Base-by-base conservation (phyloP, 2,329 filamentous ascomycete species). In the Emydomyces testavorans region DNA sequence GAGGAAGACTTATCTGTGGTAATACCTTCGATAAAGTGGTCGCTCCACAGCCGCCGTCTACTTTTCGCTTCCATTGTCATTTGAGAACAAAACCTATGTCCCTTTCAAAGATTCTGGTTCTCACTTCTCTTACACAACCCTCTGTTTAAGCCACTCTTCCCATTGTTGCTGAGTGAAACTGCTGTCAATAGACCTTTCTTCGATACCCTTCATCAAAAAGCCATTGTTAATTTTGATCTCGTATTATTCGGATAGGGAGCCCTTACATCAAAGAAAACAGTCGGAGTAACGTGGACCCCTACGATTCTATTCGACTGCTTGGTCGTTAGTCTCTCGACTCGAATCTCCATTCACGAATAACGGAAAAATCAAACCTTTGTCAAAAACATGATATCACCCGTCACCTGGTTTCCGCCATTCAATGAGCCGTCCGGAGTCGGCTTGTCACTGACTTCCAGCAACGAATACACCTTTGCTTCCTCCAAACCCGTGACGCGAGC, bases 261-360 rank as follows among this genome's bases (percentile, higher is more conserved):
- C 6, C 54, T 56, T 47, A 54, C 88, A 65, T 96, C 80, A 64
- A 93, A 89, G 42, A 94, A 73, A 16, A 90, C 87, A 0, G 89
- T 95, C 1, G 90, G 90, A 35, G 86, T 90, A 34, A 95, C 86
- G 70, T 96, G 90, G 36, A 94, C 79, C 10, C 89, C 84, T 6
- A 85, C 76, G 56, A 92, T 67, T 36, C 90, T 73, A 58, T 85
- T 74, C 41, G 67, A 67, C 69, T 74, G 57, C 46, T 34, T 43
- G 32, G 11, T n/a, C 6, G 35, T 16, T 28, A 16, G 31, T 16
- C n/a, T 26, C 7, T 32, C n/a, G 36, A 8, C 32, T 37, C 10
- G 3, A 20, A 5, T 7, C 26, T 15, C 6, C 13, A 18, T 7
- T 18, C 18, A 44, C 6, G 11, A 18, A 15, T 4, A 10, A 48